Base-by-base conservation (phyloP, 2,329 filamentous ascomycete genomes). In the Pseudogymnoascus sp. region DNA sequence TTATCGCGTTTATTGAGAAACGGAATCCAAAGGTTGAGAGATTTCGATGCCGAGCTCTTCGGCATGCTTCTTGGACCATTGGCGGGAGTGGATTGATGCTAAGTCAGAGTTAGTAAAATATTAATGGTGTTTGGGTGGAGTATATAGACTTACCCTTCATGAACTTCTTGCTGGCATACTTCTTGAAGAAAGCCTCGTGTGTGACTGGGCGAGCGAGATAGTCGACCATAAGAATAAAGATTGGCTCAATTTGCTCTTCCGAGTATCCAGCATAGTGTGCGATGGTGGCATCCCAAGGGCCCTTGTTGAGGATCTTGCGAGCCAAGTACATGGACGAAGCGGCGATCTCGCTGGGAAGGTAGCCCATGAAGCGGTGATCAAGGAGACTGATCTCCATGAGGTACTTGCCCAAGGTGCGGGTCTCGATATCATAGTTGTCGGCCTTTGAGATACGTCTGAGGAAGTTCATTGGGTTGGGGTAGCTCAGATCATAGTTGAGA, bases 401-500 rank as follows among this genome's bases (percentile, higher is more conserved):
- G 75, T 97, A 99, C 79, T 99, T 99, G 75, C 91, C 94, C 64
- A 99, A 85, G 55, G 94, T 99, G 71, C 94, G 90, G 65, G 92
- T 96, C 76, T 97, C 91, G 71, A 97, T 96, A 76, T 99, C 93
- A 78, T 99, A 99, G 81, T 96, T 94, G 79, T 99, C 95, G 72
- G 94, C 95, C 82, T 99, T 99, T 65, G 93, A 97, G 76, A 99
- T 96, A 69, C 95, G 90, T 67, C 94, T 91, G 65, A 99, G 85
- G 80, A 99, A 99, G 83, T 99, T 99, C 94, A 99, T 99, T 21
- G 94, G 94, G 78, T 99, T 99, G 63, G 94, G 94, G 73, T 97
- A 99, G 80, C 92, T 97, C 67, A 99, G 86, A 74, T 99, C 93
- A 75, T 97, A 99, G 78, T 97, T 89, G 65, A 99, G 84, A 5